Base-by-base conservation (phyloP, 2,329 filamentous ascomycete species). In the Phaeoacremonium minimum region DNA sequence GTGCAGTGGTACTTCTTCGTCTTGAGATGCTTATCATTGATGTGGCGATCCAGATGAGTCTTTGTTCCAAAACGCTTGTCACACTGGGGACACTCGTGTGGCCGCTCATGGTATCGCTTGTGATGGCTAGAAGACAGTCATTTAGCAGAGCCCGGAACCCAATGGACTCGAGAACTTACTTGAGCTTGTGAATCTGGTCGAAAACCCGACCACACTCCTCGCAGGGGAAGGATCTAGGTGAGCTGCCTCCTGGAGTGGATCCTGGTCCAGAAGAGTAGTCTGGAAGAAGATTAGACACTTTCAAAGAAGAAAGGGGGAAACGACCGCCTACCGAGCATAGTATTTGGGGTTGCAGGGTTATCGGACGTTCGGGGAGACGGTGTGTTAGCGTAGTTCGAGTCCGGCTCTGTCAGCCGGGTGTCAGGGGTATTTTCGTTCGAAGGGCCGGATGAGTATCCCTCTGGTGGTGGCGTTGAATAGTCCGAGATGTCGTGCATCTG, bases 21-120 rank as follows among this genome's bases (percentile, higher is more conserved):
- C 58, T 78, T 77, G 45, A 68, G 65, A 50, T 80, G 76, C 39
- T 76, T 71, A 49, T 80, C 76, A 52, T 80, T 80, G 51, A 79
- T 71, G 47, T 80, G 76, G 8, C 76, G 73, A 48, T 78, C 73
- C 31, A 80, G 60, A 50, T 80, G 76, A 4, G 76, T 80, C 51
- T 77, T 77, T 15, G 76, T 80, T 35, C 76, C 76, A 40, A 80
- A 80, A 15, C 67, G 66, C 50, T 73, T 77, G 35, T 65, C 68
- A 46, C 76, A 80, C 28, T 63, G 58, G 0, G 55, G 40, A 42
- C 67, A 70, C 31, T 56, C 57, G 38, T 76, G 75, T 4, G 64
- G 64, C 38, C 75, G 75, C 35, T 77, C 74, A 50, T 80, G 76
- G 31, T 80, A 80, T 14, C 76, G 67, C 45, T 73, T 75, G 49